Conservation (phyloP, 2,329 filamentous ascomycete species). For the Pseudogymnoascus sp. region DNA sequence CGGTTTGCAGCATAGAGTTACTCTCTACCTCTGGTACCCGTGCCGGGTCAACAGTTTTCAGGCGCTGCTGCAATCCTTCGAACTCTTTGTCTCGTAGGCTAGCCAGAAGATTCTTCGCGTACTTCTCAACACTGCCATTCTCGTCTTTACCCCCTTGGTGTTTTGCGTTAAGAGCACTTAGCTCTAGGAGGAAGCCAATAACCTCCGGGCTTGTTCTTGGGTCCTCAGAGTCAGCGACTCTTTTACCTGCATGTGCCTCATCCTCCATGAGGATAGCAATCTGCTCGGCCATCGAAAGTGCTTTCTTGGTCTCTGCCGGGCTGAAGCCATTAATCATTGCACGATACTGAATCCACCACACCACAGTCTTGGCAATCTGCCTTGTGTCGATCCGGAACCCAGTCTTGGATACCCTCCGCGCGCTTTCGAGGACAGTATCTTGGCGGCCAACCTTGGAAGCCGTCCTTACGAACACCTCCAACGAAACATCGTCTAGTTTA, state of each 20-base stretch:
- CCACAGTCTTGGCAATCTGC: constrained; percentile 15
- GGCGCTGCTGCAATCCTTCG: neutral
- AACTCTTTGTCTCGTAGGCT: constrained; percentile 17
- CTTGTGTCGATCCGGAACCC: constrained; percentile 21
- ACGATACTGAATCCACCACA: constrained; percentile 20
- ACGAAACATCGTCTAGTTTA: neutral
- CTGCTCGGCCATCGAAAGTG: constrained; percentile 25
- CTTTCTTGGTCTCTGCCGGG: constrained; percentile 21
- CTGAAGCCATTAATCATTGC: constrained; percentile 21
- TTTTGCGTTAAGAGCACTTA: constrained; percentile 37
- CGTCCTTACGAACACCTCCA: constrained; percentile 17
- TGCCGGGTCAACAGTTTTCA: neutral
- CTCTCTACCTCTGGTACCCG: constrained; percentile 19
- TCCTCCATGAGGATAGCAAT: constrained; percentile 26
- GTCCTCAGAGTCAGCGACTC: constrained; percentile 22
- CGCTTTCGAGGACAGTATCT: constrained; percentile 26
- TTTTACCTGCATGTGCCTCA: constrained; percentile 19
- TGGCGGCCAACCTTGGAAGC: constrained; percentile 17
- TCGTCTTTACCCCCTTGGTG: constrained; percentile 33
- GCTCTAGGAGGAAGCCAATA: constrained; percentile 36
- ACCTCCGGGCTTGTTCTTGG: constrained; percentile 35
- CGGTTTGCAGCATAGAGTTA: constrained; percentile 23
- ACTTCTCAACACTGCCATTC: constrained; percentile 33
- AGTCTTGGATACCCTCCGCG: constrained; percentile 23
- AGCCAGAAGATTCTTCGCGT: constrained; percentile 27